Evolutionary conservation across 2,329 filamentous ascomycete species (phyloP), one percentile per base, ranked within the genome.

Genomic region (Fusarium pilosicola): DNA sequence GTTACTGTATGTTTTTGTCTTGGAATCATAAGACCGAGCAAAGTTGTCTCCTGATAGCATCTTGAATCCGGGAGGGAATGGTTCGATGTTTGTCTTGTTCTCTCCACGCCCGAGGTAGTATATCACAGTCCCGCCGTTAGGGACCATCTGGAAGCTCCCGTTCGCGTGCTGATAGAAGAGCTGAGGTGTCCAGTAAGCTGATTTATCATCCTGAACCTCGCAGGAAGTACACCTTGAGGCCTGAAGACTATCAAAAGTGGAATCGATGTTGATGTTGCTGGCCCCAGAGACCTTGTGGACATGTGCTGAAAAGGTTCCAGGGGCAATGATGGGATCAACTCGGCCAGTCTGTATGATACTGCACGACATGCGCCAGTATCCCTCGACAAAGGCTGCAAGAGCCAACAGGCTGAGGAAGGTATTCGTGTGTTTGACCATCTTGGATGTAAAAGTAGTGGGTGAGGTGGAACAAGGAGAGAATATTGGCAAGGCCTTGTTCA

Each of bases 181-280:
- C n/a, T 76, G 75, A 1, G 75, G 75, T 36, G 75, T 76, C 75
- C 75, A 76, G 59, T 76, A 76, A 11, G 74, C 75, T 10, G 75
- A 76, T 30, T 77, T 76, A 24, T 76, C 75, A 13, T 75, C 73
- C 32, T 76, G 75, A 1, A 76, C 44, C 52, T 76, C 75, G 20
- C 75, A 76, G 20, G 75, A 77, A 13, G 74, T 76, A 41, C 75
- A 76, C 46, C 67, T 52, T 15, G 74, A 77, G 26, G 68, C 60
- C 24, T 75, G 73, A 5, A 76, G 73, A 24, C 67, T 65, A 9
- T 67, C 63, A 22, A 66, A 76, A 4, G 73, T 64, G 14, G 62
- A 56, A 46, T 52, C 41, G 4, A 73, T 11, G 30, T 67, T 70
- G 45, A 76, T 73, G 26, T 77, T 76, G 61, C 75, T 76, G 13